phyloP scores from a whole-genome alignment of 306 rosid genomes.

The Herpetospermum pedunculosum region DNA sequence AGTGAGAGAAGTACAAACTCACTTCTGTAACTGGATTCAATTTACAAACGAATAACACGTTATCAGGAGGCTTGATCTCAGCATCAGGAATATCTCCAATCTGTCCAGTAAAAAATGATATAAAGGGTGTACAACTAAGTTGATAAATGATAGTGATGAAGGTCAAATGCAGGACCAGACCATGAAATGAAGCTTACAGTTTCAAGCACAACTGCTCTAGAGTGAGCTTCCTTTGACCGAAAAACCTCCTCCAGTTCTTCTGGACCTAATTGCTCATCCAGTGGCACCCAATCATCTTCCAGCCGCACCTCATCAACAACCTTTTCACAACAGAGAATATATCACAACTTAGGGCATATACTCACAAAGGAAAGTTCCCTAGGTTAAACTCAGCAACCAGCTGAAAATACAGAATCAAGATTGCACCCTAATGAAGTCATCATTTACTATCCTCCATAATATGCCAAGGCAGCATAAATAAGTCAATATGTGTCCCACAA shows the following conservation, averaged over 20 bases:
- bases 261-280: conserved; percentile 76
- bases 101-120: conserved; percentile 27
- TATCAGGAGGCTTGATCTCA: conserved; percentile 88
- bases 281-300: conserved; percentile 97
- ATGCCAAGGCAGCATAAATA: neutral
- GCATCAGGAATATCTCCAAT: conserved; percentile 98
- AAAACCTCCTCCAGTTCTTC: conserved; percentile 77
- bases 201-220: conserved; percentile 94
- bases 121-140: conserved; percentile 5
- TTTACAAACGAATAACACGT: conserved; percentile 87
- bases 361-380: neutral
- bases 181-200: conserved; percentile 46
- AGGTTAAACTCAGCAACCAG: neutral
- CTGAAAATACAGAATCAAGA: neutral
- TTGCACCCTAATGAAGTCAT: neutral
- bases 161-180: neutral
- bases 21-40: conserved; percentile 96
- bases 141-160: neutral
- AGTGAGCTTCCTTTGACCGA: conserved; percentile 73
- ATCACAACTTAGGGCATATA: neutral
- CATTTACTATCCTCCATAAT: neutral
- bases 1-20: conserved; percentile 7
- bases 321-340: conserved; percentile 25
- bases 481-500: neutral
- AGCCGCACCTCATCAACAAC: conserved; percentile 75